Conservation (phyloP, 345 rosid genomes). For the Aquilaria malaccensis region DNA sequence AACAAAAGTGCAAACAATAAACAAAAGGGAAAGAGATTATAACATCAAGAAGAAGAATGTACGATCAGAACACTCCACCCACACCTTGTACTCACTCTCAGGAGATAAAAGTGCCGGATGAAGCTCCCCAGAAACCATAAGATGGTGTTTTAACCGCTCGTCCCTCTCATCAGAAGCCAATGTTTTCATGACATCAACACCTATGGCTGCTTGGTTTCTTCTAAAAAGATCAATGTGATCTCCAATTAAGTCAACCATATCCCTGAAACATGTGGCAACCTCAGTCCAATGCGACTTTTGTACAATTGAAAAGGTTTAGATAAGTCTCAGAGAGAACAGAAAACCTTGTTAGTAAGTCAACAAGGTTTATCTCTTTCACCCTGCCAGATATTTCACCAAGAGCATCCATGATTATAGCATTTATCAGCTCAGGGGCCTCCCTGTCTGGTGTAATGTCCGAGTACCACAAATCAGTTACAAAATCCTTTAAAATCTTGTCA, state of each 20-base stretch:
- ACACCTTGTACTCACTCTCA: constrained; percentile 97
- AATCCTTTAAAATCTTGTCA: constrained; percentile 70
- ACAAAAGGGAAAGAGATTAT: not conserved
- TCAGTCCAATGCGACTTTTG: constrained; percentile 2
- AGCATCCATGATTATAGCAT: constrained; percentile 70
- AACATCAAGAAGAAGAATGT: constrained; percentile 1
- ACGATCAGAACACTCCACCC: constrained; percentile 30
- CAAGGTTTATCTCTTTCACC: constrained; percentile 68
- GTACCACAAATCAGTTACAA: constrained; percentile 77
- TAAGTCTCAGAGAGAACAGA: not conserved
- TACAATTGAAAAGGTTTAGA: not conserved
- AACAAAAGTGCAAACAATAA: constrained; percentile 4
- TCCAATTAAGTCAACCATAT: constrained; percentile 75
- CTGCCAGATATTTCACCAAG: constrained; percentile 75
- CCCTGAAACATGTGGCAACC: constrained; percentile 45
- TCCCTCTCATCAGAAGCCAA: constrained; percentile 80
- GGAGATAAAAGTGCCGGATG: constrained; percentile 79
- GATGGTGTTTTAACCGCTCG: constrained; percentile 77
- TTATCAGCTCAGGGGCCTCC: constrained; percentile 78
- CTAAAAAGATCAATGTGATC: constrained; percentile 82
- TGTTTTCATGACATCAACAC: constrained; percentile 75
- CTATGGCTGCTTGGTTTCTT: constrained; percentile 73
- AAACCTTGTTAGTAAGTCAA: constrained; percentile 73
- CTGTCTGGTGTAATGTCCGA: constrained; percentile 72
- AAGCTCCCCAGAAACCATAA: constrained; percentile 71